Evolutionary conservation across 2,329 filamentous ascomycete species (phyloP), one percentile per base, ranked within the genome.

Genomic region (Sporothrix humicola): DNA sequence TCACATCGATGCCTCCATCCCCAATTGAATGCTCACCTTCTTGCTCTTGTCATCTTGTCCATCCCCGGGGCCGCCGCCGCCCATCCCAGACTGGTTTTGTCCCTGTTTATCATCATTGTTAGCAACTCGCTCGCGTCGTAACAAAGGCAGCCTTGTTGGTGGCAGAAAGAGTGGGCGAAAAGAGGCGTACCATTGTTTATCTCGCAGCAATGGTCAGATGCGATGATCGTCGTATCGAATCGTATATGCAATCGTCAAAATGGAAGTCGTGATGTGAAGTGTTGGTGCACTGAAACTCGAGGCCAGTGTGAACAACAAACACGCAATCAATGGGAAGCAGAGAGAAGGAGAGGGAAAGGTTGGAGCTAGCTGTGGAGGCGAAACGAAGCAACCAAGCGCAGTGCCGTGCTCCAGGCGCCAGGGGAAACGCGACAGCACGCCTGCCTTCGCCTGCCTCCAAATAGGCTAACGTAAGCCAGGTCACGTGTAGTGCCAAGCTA

Each of bases 11-110:
- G 50, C 42, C 15, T 58, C n/a, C 69, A 37, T 71, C 54, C 6
- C 42, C 69, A 71, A 50, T 37, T 71, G 48, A 15, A 26, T 44
- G 73, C 82, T 72, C 84, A 93, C 95, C 90, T 98, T 98, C 89
- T 98, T 97, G 80, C 97, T 95, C 85, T 95, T 95, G 17, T 93
- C 92, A 79, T 95, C 91, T 77, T 92, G 92, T 77, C 92, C 92
- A 81, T 95, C 93, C 76, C 89, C 90, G 75, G 73, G 73, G 89
- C 73, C 61, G 12, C 87, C 89, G 73, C 90, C 91, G 79, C 93
- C 94, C 85, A 97, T 92, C 81, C 93, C 93, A 82, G 95, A 97
- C 83, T 97, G 92, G 78, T 92, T 91, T 84, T 93, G 92, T 87
- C 92, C 92, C 92, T 94, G 77, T 56, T n/a, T n/a, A 69, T 48